phyloP scores from a whole-genome alignment of 768 basidiomycete species.

The Mycena venus region DNA sequence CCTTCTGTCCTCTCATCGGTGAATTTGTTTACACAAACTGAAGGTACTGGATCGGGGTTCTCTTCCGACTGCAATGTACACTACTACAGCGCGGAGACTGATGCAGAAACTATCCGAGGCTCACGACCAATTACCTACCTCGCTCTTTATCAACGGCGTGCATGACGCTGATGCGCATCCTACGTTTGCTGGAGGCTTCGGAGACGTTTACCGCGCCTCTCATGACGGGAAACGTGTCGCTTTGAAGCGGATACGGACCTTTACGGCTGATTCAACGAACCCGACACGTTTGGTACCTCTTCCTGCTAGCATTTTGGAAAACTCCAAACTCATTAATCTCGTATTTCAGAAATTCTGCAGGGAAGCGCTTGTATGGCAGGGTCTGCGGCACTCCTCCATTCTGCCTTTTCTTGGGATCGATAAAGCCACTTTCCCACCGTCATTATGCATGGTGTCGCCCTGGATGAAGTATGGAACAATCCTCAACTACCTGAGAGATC shows the following conservation, averaged over 20 bases:
- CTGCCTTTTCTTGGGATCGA: constrained; percentile 46
- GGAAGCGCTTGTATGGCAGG: constrained; percentile 45
- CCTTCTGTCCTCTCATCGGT: too few relatives aligned
- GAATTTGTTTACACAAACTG: neutral
- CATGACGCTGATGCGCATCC: constrained; percentile 16
- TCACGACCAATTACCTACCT: constrained; percentile 26
- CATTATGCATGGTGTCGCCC: constrained; percentile 45
- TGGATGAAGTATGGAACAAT: constrained; percentile 45
- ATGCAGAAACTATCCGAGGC: constrained; percentile 31
- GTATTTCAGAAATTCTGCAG: constrained; percentile 39
- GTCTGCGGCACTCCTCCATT: constrained; percentile 42
- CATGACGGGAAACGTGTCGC: constrained; percentile 5
- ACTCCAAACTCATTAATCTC: neutral
- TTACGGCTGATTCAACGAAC: neutral
- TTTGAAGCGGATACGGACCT: constrained; percentile 5
- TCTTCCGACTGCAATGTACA: neutral
- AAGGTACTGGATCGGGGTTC: constrained; percentile 7
- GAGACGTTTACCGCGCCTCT: constrained; percentile 33
- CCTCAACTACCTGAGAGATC: constrained; percentile 32
- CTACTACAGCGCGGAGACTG: constrained; percentile 8
- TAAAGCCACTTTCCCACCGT: constrained; percentile 34
- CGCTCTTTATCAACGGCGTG: constrained; percentile 32
- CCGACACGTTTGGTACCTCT: neutral
- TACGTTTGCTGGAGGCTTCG: constrained; percentile 34
- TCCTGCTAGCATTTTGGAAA: neutral